These are phyloP conservation scores for Cyclotella sp. DNA, from an alignment of 108 stramenopile genomes.

Conservation along the genomic window DNA sequence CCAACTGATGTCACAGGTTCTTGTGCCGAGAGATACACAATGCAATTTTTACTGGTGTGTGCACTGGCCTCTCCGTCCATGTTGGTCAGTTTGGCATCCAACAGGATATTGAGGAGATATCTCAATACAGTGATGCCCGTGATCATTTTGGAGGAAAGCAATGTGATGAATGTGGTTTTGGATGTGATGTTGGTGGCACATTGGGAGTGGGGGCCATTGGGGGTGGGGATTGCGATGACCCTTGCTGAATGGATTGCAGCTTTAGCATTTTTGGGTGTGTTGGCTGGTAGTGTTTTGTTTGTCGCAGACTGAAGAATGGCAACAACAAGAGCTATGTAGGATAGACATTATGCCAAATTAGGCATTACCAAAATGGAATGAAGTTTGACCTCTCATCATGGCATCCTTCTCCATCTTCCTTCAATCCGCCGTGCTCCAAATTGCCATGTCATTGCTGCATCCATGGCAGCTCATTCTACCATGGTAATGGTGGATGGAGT, in stretches of 20 bases:
- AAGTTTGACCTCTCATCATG: constrained; percentile 70
- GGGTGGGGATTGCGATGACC: constrained; percentile 88
- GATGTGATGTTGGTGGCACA: constrained; percentile 73
- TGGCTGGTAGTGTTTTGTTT: too few relatives aligned
- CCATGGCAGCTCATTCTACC: too few relatives aligned
- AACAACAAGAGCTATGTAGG: constrained; percentile 54
- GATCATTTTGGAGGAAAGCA: constrained; percentile 72
- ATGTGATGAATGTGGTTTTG: constrained; percentile 73
- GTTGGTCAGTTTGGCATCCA: constrained; percentile 76
- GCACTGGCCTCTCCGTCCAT: constrained; percentile 85
- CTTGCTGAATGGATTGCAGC: constrained; percentile 86
- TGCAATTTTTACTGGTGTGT: constrained; percentile 67
- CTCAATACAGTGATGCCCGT: constrained; percentile 86
- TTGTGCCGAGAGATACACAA: constrained; percentile 67
- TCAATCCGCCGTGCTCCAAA: too few relatives aligned
- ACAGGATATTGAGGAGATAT: constrained; percentile 85
- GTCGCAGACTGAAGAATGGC: too few relatives aligned
- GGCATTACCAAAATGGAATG: constrained; percentile 73
- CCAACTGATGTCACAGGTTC: constrained; percentile 69
- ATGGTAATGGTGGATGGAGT: too few relatives aligned
- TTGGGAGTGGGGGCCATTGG: constrained; percentile 72
- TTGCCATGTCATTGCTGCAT: too few relatives aligned
- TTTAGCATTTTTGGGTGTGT: constrained; percentile 68
- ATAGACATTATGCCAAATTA: constrained; percentile 48
- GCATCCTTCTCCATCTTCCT: constrained; percentile 86